Conservation (phyloP, 1,284 basidiomycete genomes). For the Boletellus deceptivus region DNA sequence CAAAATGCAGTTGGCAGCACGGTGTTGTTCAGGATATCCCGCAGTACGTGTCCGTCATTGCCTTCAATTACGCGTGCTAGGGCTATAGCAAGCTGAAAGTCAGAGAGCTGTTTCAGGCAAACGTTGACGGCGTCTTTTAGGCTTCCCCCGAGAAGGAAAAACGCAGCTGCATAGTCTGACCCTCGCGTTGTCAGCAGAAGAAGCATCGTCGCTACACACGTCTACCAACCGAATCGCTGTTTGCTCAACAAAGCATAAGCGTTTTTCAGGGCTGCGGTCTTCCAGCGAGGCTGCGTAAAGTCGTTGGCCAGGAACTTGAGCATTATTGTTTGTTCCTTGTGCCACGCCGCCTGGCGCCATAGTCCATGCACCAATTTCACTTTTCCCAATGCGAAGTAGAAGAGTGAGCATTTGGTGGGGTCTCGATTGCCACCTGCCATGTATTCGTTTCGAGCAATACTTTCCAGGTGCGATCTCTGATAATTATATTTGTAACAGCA, state of each 20-base stretch:
- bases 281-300: conserved; percentile 85
- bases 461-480: conserved; percentile 80
- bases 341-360: conserved; percentile 95
- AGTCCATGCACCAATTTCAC: conserved; percentile 88
- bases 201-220: neutral
- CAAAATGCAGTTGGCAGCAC: conserved; percentile 85
- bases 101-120: conserved; percentile 83
- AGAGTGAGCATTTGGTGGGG: conserved; percentile 85
- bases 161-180: conserved; percentile 92
- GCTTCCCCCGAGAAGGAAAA: conserved; percentile 90
- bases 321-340: conserved; percentile 89
- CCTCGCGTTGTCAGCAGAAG: conserved; percentile 8
- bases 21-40: conserved; percentile 65
- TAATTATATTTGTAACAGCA: conserved; percentile 2
- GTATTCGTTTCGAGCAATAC: conserved; percentile 91
- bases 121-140: conserved; percentile 92
- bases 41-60: conserved; percentile 78
- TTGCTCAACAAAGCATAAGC: conserved; percentile 92
- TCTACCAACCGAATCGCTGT: conserved; percentile 78
- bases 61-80: conserved; percentile 83
- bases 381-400: conserved; percentile 95
- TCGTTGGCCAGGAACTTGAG: conserved; percentile 92
- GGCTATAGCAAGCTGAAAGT: conserved; percentile 89
- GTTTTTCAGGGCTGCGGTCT: conserved; percentile 93
- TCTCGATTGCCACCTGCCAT: conserved; percentile 84